Evolutionary conservation across 352 stramenopile genomes (phyloP), one percentile per base, ranked within the genome.

Genomic region (Pythium dissimile): DNA sequence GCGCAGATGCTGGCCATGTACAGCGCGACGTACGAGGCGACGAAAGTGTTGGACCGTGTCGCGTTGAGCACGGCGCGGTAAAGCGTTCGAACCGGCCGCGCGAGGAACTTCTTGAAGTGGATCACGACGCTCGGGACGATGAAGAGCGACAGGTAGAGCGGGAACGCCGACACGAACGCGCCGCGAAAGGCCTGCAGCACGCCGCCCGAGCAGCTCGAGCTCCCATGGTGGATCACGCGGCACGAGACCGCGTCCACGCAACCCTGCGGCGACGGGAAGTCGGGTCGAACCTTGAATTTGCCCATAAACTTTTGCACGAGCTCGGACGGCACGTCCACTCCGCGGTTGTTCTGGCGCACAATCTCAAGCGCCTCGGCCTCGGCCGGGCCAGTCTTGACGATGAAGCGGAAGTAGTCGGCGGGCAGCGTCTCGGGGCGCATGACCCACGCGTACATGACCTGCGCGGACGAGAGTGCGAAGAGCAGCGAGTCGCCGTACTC

Each of bases 361-460:
- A 92, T 71, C 16, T 84, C 59, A 12, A 92, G 62, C 54, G 84
- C 78, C 46, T 91, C 75, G 35, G 61, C 42, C 47, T 87, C 68
- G 15, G 90, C 75, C 0, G 84, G 84, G 0, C 84, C 80, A 0
- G 84, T 90, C 23, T 72, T 74, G 20, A 88, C 71, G 51, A 94
- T 94, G 67, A 94, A 94, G 21, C 75, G 66, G n/a, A 88, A 88
- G 59, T 94, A 94, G 51, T 89, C 84, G 15, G 71, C 56, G 12
- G 84, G 84, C 41, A 94, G 49, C 21, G 81, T 90, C 31, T 42
- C 53, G 10, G 84, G 84, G 12, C 84, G 72, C 76, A 94, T 89
- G 35, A 94, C 73, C 61, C 87, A 94, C 23, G 81, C 79, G 71
- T 94, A 94, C 84, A 94, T 94, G 62, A 94, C 73, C 58, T 94